Evolutionary conservation across 2,329 filamentous ascomycete species (phyloP).

Genomic region (Monilinia fructicola): DNA sequence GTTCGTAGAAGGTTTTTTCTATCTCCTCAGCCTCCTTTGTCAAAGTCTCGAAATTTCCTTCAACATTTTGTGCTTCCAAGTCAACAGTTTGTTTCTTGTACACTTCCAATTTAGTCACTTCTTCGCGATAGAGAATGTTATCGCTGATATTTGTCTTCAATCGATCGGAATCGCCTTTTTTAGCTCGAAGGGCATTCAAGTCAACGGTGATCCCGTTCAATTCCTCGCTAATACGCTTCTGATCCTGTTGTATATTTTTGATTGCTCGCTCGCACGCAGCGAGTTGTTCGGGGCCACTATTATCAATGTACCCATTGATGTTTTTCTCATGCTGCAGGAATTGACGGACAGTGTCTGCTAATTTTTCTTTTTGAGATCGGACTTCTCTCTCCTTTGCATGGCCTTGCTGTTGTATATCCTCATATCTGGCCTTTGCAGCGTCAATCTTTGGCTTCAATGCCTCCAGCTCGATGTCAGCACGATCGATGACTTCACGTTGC

Average conservation of each 20-base stretch:
- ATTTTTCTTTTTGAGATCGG: constrained; percentile 66
- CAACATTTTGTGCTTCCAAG: constrained; percentile 75
- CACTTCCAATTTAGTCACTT: constrained; percentile 64
- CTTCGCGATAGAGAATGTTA: constrained; percentile 82
- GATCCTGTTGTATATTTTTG: constrained; percentile 62
- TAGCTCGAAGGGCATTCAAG: constrained; percentile 74
- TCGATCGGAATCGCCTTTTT: constrained; percentile 75
- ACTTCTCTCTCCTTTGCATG: constrained; percentile 71
- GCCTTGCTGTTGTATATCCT: constrained; percentile 72
- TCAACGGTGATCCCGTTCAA: constrained; percentile 64
- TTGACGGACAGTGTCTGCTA: constrained; percentile 74
- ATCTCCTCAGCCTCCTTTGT: constrained; percentile 65
- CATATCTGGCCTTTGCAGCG: constrained; percentile 72
- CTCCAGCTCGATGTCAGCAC: constrained; percentile 71
- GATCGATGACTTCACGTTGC: constrained; percentile 68
- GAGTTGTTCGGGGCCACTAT: constrained; percentile 72
- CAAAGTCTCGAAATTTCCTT: constrained; percentile 77
- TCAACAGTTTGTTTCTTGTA: constrained; percentile 70
- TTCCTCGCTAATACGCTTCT: constrained; percentile 65
- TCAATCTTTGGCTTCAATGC: constrained; percentile 72
- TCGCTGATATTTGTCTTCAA: constrained; percentile 85
- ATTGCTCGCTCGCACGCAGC: constrained; percentile 69
- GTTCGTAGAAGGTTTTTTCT: constrained; percentile 65
- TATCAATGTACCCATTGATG: constrained; percentile 76
- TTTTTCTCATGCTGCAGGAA: constrained; percentile 73